phyloP scores from a whole-genome alignment of 1,139 yeast species.

The Protomyces pachydermus region DNA sequence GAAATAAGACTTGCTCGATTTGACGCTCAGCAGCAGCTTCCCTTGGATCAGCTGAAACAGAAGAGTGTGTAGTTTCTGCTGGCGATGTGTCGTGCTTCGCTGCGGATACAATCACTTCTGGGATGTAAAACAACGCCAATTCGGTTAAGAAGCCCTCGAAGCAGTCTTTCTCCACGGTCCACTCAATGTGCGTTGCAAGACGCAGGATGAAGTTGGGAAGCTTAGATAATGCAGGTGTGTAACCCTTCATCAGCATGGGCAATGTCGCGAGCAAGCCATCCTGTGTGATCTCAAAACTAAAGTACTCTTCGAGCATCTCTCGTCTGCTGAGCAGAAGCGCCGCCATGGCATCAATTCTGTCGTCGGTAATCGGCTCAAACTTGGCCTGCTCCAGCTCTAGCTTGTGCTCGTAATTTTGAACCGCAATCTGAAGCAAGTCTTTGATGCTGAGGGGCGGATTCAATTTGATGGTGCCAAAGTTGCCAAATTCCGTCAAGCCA shows the following conservation, averaged over 20 bases:
- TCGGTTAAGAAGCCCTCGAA: slow-evolving; percentile 60
- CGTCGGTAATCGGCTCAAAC: not conserved
- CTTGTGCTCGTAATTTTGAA: slow-evolving; percentile 33
- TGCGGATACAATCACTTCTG: slow-evolving; percentile 45
- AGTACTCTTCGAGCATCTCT: slow-evolving; percentile 80
- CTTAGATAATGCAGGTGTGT: slow-evolving; percentile 59
- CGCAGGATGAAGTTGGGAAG: slow-evolving; percentile 63
- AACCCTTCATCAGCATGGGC: slow-evolving; percentile 64
- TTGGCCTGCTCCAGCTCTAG: not conserved
- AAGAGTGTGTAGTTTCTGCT: not conserved
- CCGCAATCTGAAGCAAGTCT: slow-evolving; percentile 38
- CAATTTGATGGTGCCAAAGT: slow-evolving; percentile 61
- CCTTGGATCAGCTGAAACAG: slow-evolving; percentile 24
- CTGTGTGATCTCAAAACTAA: slow-evolving; percentile 48
- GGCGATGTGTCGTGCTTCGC: not conserved
- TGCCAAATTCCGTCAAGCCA: slow-evolving; percentile 70
- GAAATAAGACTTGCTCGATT: slow-evolving; percentile 61
- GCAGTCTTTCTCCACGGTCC: slow-evolving; percentile 64
- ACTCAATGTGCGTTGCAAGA: slow-evolving; percentile 55
- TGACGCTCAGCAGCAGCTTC: slow-evolving; percentile 36
- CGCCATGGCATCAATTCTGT: slow-evolving; percentile 20
- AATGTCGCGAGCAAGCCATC: slow-evolving; percentile 46
- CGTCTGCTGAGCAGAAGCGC: slow-evolving; percentile 47
- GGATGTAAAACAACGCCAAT: slow-evolving; percentile 68
- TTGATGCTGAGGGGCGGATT: slow-evolving; percentile 41